Evolutionary conservation across 2,329 filamentous ascomycete genomes (phyloP).

Genomic region (Pezicula carpinea): DNA sequence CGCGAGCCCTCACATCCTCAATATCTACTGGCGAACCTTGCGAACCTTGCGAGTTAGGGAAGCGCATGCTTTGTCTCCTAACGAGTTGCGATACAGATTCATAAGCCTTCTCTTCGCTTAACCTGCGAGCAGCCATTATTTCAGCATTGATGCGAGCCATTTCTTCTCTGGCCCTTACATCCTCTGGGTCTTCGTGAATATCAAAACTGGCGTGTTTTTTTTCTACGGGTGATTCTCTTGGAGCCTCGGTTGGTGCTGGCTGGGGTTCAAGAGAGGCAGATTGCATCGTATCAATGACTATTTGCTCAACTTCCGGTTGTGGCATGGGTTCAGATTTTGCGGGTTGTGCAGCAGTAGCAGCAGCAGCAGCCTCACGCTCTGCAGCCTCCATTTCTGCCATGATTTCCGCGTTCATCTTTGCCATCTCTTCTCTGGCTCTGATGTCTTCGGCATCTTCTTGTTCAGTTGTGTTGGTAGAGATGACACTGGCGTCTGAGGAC

Average conservation of each 20-base stretch:
- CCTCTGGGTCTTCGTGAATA: neutral
- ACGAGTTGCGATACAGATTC: no score
- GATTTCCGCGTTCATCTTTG: constrained; percentile 1
- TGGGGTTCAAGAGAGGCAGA: neutral
- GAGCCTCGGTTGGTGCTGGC: neutral
- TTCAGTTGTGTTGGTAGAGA: neutral
- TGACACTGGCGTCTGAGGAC: neutral
- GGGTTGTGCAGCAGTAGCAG: neutral
- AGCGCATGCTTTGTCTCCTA: no score
- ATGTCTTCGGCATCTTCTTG: neutral
- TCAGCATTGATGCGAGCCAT: constrained; percentile 1
- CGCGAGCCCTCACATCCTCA: no score
- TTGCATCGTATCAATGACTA: neutral
- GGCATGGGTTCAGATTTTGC: neutral
- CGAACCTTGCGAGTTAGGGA: no score
- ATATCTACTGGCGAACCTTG: no score
- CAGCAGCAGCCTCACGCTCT: neutral
- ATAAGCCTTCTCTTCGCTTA: neutral
- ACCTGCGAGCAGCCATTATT: neutral
- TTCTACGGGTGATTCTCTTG: neutral
- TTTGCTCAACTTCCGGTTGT: neutral
- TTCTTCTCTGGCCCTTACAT: neutral
- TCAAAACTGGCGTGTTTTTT: neutral
- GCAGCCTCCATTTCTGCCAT: neutral
- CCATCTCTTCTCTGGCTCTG: constrained; percentile 1